These are phyloP conservation scores for Hygrophoropsis aurantiaca DNA, from an alignment of 768 basidiomycete genomes.

Conservation along the genomic window DNA sequence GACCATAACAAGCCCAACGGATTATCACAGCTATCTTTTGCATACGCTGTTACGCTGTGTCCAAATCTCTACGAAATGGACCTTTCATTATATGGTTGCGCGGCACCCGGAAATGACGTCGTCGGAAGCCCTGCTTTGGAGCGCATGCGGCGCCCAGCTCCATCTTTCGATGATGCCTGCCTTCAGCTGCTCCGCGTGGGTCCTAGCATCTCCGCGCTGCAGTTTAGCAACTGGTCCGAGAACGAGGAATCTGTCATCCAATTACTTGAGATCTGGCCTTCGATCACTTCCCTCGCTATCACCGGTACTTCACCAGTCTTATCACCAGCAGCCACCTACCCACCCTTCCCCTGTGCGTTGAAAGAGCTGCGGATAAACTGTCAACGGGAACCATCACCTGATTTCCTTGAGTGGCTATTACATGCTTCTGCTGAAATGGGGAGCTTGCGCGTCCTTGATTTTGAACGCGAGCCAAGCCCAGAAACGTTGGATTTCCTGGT, in stretches of 20 bases:
- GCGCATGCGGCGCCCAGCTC: constrained; percentile 50
- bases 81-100: constrained; percentile 60
- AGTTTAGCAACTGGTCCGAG: constrained; percentile 73
- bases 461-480: constrained; percentile 58
- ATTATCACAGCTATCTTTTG: constrained; percentile 57
- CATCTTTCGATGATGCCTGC: constrained; percentile 53
- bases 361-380: constrained; percentile 62
- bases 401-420: constrained; percentile 71
- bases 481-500: constrained; percentile 57
- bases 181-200: constrained; percentile 52
- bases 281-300: constrained; percentile 53
- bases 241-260: constrained; percentile 55
- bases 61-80: constrained; percentile 57
- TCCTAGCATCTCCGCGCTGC: constrained; percentile 51
- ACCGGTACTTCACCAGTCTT: constrained; percentile 58
- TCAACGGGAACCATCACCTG: constrained; percentile 58
- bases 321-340: constrained; percentile 34
- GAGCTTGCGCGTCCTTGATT: constrained; percentile 50
- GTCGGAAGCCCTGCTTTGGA: constrained; percentile 46
- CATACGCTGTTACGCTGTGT: constrained; percentile 55
- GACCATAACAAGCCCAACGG: constrained; percentile 68
- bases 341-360: constrained; percentile 48
- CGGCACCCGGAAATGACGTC: constrained; percentile 49
- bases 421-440: constrained; percentile 48
- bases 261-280: constrained; percentile 64